These are phyloP conservation scores for Asterochloris erici DNA, from an alignment of 139 green algal genomes.

Conservation along the genomic window DNA sequence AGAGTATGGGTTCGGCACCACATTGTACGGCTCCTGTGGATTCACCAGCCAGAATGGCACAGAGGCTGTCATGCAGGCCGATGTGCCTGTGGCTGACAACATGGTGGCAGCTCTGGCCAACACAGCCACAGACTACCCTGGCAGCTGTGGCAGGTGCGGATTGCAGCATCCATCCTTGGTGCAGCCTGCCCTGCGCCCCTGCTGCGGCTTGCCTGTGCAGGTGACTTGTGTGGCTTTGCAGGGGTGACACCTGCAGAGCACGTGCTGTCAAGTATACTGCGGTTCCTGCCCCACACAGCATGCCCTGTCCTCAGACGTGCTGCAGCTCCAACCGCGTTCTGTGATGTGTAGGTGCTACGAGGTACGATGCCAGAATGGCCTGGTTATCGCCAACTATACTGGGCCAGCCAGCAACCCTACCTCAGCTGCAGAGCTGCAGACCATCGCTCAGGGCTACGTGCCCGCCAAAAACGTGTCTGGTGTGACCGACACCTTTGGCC, in stretches of 20 bases:
- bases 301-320: neutral
- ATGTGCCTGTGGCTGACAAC: constrained; percentile 10
- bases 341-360: constrained; percentile 3
- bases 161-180: neutral
- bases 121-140: constrained; percentile 34
- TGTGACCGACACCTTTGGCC: constrained; percentile 15
- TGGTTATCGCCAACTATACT: constrained; percentile 19
- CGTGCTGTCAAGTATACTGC: too few species aligned
- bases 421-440: neutral
- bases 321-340: neutral
- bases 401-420: constrained; percentile 1
- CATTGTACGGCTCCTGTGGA: constrained; percentile 20
- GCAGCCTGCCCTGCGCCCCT: neutral
- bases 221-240: too few species aligned
- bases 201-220: neutral
- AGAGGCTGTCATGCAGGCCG: neutral
- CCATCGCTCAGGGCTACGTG: too few species aligned
- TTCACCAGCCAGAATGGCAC: constrained; percentile 10
- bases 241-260: too few species aligned
- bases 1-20: constrained; percentile 24
- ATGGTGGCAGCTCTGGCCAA: constrained; percentile 24
- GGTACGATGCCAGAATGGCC: constrained; percentile 12
- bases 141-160: constrained; percentile 41
- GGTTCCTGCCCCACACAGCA: too few species aligned
- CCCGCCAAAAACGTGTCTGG: too few species aligned